phyloP scores from a whole-genome alignment of 2,329 filamentous ascomycete species.

The Hymenoscyphus scutula region DNA sequence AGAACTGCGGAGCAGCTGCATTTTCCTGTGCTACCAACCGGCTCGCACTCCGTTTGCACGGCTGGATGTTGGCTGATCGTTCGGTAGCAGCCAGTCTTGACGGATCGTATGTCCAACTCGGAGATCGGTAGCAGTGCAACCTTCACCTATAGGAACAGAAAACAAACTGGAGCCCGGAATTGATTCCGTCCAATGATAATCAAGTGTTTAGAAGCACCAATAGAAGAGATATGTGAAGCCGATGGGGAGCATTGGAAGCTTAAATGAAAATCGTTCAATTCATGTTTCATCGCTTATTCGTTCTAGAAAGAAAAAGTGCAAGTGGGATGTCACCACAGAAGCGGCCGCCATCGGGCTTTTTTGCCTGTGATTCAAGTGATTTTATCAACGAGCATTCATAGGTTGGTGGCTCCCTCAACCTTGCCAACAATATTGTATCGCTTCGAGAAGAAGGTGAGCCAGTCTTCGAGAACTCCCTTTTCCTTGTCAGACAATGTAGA shows the following conservation, averaged over 20 bases:
- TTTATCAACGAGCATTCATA: slow-evolving; percentile 20
- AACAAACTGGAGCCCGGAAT: neutral
- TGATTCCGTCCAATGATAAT: neutral
- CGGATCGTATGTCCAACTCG: neutral
- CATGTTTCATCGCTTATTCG: neutral
- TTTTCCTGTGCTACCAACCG: neutral
- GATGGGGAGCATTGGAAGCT: neutral
- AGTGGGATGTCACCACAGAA: neutral
- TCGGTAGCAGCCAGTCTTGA: neutral
- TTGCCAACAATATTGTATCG: slow-evolving; percentile 85
- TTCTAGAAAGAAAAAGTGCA: neutral
- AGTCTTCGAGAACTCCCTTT: slow-evolving; percentile 81
- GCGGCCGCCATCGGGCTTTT: neutral
- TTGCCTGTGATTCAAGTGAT: neutral
- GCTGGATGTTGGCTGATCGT: neutral
- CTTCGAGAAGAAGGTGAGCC: slow-evolving; percentile 95
- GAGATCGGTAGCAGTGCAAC: neutral
- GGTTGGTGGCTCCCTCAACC: slow-evolving; percentile 60
- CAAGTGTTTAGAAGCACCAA: neutral
- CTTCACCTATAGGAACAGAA: neutral
- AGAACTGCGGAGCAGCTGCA: neutral
- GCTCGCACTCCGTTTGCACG: neutral
- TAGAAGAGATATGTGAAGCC: neutral
- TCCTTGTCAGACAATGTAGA: slow-evolving; percentile 79
- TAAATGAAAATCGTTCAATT: slow-evolving; percentile 2